These are phyloP conservation scores for Colletotrichum tanaceti DNA, from an alignment of 2,329 filamentous ascomycete species.

Conservation along the genomic window DNA sequence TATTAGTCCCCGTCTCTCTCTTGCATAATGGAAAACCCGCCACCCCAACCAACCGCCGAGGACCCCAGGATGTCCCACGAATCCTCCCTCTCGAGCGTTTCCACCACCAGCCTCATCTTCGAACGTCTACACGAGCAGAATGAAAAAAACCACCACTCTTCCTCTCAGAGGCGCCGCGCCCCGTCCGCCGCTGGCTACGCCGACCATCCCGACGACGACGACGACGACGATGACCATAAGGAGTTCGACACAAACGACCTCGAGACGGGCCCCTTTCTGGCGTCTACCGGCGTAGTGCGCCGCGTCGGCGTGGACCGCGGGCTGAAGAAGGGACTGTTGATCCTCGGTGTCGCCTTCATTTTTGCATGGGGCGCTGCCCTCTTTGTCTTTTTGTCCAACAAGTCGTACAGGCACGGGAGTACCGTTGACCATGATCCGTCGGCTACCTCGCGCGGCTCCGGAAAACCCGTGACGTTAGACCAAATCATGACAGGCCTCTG, in stretches of 20 bases:
- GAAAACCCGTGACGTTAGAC: conserved; percentile 79
- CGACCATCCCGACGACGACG: conserved; percentile 57
- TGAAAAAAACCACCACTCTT: conserved; percentile 48
- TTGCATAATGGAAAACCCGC: conserved; percentile 28
- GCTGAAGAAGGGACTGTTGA: conserved; percentile 71
- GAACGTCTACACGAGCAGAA: conserved; percentile 75
- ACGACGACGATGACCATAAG: conserved; percentile 48
- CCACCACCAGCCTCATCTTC: conserved; percentile 84
- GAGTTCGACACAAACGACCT: conserved; percentile 57
- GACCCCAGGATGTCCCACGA: conserved; percentile 59
- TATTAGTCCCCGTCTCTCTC: conserved; percentile 10
- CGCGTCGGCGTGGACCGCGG: conserved; percentile 72
- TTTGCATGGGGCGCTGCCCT: conserved; percentile 77
- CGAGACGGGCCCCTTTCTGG: conserved; percentile 66
- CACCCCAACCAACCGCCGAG: conserved; percentile 25
- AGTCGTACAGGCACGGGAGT: conserved; percentile 74
- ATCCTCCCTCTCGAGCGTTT: conserved; percentile 77
- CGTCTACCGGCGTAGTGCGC: conserved; percentile 51
- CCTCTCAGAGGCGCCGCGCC: conserved; percentile 39
- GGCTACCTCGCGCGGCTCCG: conserved; percentile 71
- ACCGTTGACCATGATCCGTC: conserved; percentile 74
- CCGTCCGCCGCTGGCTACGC: conserved; percentile 46
- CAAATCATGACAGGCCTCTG: conserved; percentile 76
- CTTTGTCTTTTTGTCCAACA: conserved; percentile 72
- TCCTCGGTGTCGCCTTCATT: conserved; percentile 69